Evolutionary conservation across 768 basidiomycete genomes (phyloP).

Genomic region (Suillus placidus): DNA sequence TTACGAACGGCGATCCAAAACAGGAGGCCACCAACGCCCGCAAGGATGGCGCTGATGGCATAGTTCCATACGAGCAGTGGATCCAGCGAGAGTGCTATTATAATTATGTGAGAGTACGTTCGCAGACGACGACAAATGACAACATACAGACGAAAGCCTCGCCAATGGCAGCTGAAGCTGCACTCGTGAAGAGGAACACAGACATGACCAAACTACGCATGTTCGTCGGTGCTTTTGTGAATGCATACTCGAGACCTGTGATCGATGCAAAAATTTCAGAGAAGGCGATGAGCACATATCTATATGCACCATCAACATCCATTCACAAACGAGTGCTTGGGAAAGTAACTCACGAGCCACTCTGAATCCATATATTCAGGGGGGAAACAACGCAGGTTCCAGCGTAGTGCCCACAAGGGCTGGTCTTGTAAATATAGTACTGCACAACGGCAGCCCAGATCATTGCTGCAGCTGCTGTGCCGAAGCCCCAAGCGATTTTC

Average conservation of each 20-base stretch:
- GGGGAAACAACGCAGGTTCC: constrained; percentile 62
- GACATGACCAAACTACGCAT: constrained; percentile 88
- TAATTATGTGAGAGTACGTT: too few relatives aligned
- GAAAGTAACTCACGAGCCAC: constrained; percentile 55
- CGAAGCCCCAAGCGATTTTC: constrained; percentile 61
- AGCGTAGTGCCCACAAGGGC: constrained; percentile 51
- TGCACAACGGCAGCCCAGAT: constrained; percentile 74
- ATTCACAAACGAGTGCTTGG: not conserved
- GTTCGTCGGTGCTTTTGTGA: constrained; percentile 86
- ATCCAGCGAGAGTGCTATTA: too few relatives aligned
- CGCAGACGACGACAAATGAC: too few relatives aligned
- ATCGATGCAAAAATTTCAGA: constrained; percentile 79
- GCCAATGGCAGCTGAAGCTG: too few relatives aligned
- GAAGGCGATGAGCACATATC: constrained; percentile 67
- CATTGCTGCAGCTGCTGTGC: constrained; percentile 59
- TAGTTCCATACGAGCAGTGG: too few relatives aligned
- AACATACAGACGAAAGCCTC: too few relatives aligned
- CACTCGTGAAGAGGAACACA: constrained; percentile 60
- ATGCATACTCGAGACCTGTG: constrained; percentile 87
- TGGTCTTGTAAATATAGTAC: constrained; percentile 72
- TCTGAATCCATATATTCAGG: constrained; percentile 79
- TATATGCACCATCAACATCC: constrained; percentile 18
- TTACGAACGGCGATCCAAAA: constrained; percentile 58
- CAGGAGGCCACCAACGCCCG: too few relatives aligned
- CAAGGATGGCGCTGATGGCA: too few relatives aligned